Evolutionary conservation across 1,284 basidiomycete genomes (phyloP).

Genomic region (Wolfiporia cocos): DNA sequence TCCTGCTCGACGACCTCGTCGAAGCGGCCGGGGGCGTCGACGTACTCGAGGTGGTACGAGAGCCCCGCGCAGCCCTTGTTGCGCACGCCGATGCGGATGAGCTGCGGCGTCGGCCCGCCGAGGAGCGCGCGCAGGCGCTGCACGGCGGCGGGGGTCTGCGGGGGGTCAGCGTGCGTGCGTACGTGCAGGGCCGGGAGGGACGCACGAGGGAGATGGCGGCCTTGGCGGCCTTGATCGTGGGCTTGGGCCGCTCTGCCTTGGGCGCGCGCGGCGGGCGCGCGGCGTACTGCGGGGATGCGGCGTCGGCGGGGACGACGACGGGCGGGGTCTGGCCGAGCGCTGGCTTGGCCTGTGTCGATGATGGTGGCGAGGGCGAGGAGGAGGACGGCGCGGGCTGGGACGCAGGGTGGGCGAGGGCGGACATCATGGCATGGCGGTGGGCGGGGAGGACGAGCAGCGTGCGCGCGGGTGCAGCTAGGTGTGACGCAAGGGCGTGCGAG

Average conservation of each 20-base stretch:
- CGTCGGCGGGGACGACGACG: constrained; percentile 45
- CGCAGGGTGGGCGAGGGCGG: constrained; percentile 34
- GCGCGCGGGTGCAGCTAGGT: constrained; percentile 5
- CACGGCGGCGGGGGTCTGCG: constrained; percentile 80
- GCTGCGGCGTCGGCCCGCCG: constrained; percentile 78
- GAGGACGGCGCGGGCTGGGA: constrained; percentile 14
- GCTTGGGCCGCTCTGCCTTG: constrained; percentile 55
- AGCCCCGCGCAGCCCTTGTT: constrained; percentile 99
- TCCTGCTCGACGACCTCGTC: constrained; percentile 98
- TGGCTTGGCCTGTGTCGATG: no score
- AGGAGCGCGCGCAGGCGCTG: constrained; percentile 66
- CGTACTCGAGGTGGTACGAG: constrained; percentile 96
- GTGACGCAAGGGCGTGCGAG: constrained; percentile 1
- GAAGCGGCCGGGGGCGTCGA: constrained; percentile 85
- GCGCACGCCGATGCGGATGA: constrained; percentile 92
- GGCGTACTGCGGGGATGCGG: constrained; percentile 61
- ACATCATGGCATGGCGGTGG: constrained; percentile 54
- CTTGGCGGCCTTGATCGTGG: constrained; percentile 69
- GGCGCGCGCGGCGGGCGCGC: constrained; percentile 66
- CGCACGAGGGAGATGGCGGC: constrained; percentile 80
- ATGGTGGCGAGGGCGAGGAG: constrained; percentile 17
- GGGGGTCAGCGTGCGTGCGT: constrained; percentile 5
- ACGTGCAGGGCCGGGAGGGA: constrained; percentile 14
- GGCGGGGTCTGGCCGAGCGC: constrained; percentile 43
- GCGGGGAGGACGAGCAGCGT: constrained; percentile 19